Base-by-base conservation (phyloP, 306 rosid genomes). In the Alnus glutinosa region DNA sequence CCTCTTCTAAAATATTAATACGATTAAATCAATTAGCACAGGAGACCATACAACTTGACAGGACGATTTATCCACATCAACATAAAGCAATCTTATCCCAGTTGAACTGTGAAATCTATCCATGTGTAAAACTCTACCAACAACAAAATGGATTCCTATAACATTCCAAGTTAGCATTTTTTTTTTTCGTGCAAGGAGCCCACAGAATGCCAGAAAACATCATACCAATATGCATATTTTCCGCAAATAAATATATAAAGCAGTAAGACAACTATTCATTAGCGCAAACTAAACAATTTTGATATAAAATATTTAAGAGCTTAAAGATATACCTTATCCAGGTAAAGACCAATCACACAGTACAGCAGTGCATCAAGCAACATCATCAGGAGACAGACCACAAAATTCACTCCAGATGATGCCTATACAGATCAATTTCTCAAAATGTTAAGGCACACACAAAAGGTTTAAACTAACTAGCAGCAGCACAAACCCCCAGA, bases 321-420 rank as follows among this genome's bases (percentile, higher is more conserved):
- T 39, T 6, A 77, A 82, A 76, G 75, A 28, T 82, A 75, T 85
- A 92, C 98, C 97, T 94, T 94, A 68, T 92, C 98, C 84, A 94
- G 86, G 88, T 94, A 94, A 77, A 92, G 95, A 86, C 97, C 97
- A 78, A 91, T 44, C 59, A 78, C 90, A 92, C 93, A 88, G 84
- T 94, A 94, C 75, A 94, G 89, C 81, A 92, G 78, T 1, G 97
- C 74, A 80, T 94, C 98, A 47, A 92, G 80, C 83, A 94, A 81
- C 95, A 94, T 86, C 98, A 94, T 94, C 81, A 92, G 83, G 81
- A 94, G 90, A 84, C 98, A 94, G 75, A 85, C 80, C 19, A 86
- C 78, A 85, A 94, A 94, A 84, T 92, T 94, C 76, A 94, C 98
- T 78, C 97, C 98, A 13, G 97, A 94, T 28, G 97, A 94, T 79